Evolutionary conservation across 2,329 filamentous ascomycete genomes (phyloP), one percentile per base, ranked within the genome.

Genomic region (Cladorrhinum sp.): DNA sequence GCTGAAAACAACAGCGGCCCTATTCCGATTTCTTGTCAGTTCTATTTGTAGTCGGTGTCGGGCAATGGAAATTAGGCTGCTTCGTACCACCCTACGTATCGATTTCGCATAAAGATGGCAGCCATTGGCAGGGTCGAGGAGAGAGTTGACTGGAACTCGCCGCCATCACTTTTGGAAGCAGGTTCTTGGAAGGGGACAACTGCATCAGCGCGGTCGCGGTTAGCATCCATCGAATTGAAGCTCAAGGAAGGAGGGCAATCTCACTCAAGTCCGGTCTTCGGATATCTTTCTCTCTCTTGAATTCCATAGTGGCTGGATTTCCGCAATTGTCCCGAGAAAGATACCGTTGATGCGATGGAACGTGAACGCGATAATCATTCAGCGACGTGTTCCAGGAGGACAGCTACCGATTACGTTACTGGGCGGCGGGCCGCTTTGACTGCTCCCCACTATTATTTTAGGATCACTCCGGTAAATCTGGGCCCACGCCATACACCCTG

Each of bases 71-170:
- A 16, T n/a, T 23, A 20, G 20, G 49, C n/a, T 24, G n/a, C 36
- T 23, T 73, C 79, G 62, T 75, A 85, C 84, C 85, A 88, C 71
- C 85, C 85, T 60, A 88, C 77, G 70, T 85, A 95, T 83, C 91
- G 90, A 78, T 96, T 96, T 67, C 92, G 85, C 69, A 90, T 95
- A 74, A 96, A 95, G 83, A 96, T 96, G 65, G 93, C 93, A 61
- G 91, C 92, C 93, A 97, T 97, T 61, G 93, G 93, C 72, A 98
- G 81, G 36, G 93, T 96, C 71, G 88, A 93, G 25, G 83, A 79
- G 58, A 88, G 71, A 25, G 81, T 91, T 76, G 89, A 88, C 57
- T 85, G 81, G 75, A 96, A 84, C 71, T 96, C 92, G 66, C 83
- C 78, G 64, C 79, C 70, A 20, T 85, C 82, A 70, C 82, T 83